Base-by-base conservation (phyloP, 225 moss, liverwort and hornwort genomes). In the Physcomitrium patens region DNA sequence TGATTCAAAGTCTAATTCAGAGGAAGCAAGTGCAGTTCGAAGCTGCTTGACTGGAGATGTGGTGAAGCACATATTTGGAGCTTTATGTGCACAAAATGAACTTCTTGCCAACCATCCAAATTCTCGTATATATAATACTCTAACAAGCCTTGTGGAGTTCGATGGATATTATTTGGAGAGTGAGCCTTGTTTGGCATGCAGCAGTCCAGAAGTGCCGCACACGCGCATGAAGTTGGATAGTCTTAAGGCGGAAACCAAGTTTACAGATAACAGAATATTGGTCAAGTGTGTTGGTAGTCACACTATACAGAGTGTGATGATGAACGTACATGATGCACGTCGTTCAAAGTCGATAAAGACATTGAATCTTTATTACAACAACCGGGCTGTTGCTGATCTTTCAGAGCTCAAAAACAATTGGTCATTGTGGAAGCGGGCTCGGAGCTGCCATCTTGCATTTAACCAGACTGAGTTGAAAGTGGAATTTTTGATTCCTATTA, bases 241-340 rank as follows among this genome's bases (percentile, higher is more conserved):
- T 70, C 89, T 99, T 0, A 99, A 99, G 84, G 91, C 95, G 57
- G 99, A 99, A 85, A 93, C 95, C 1, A 99, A 99, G 68, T 99
- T 92, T 77, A 99, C 99, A 47, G 99, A 95, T 63, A 95, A 99
- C 37, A 84, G 99, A 20, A 99, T 99, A 78, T 79, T 99, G 75
- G 99, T 99, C 67, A 99, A 99, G 72, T 99, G 99, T 76, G 92
- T 99, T 19, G 99, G 95, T 42, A 99, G 99, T 81, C 99, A 99
- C 67, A 95, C 99, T 27, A 95, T 99, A 65, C 99, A 99, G 87
- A 93, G 93, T 78, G 99, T 99, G 72, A 99, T 91, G 60, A 99
- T 99, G 99, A 99, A 95, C 82, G 99, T 99, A 63, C 95, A 99
- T 86, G 99, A 99, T 83, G 99, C 93, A 16, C 99, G 99, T 46